Percentiles rank a stretch among this genome's conserved stretches.
Evolutionary conservation across 192 early-diverging fungal species (phyloP).

Genomic region (Coemansia sp.): DNA sequence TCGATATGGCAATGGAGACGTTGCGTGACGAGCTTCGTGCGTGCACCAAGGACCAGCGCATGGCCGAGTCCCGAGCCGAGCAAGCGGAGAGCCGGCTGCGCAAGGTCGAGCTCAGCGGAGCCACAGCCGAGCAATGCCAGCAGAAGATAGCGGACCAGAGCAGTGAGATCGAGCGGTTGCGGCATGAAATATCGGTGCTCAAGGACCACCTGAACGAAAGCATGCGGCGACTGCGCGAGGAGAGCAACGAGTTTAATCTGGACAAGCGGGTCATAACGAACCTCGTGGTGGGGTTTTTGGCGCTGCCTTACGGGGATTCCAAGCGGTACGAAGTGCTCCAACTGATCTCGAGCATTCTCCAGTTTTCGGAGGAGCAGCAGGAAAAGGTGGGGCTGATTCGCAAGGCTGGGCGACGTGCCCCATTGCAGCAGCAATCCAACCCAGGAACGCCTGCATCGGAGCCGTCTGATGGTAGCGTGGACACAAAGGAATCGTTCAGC

Average conservation of each 20-base stretch:
- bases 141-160: constrained; percentile 56
- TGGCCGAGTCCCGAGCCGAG: constrained; percentile 59
- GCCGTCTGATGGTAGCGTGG: constrained; percentile 14
- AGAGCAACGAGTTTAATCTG: constrained; percentile 75
- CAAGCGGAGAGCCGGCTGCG: constrained; percentile 29
- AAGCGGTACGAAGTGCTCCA: constrained; percentile 91
- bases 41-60: constrained; percentile 51
- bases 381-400: constrained; percentile 77
- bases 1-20: constrained; percentile 58
- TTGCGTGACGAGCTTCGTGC: constrained; percentile 55
- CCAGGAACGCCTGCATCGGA: constrained; percentile 56
- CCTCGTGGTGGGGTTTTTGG: constrained; percentile 84
- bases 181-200: constrained; percentile 62
- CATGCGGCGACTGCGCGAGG: constrained; percentile 81
- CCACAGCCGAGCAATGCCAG: constrained; percentile 57
- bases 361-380: constrained; percentile 87
- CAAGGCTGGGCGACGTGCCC: constrained; percentile 54
- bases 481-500: constrained; percentile 68
- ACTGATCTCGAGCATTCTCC: constrained; percentile 85
- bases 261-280: constrained; percentile 88
- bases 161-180: constrained; percentile 57
- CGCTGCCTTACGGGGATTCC: constrained; percentile 80
- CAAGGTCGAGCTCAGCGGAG: constrained; percentile 27
- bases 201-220: constrained; percentile 91
- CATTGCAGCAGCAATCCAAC: constrained; percentile 38